These are phyloP conservation scores for Penicillium sp. DNA, from an alignment of 2,329 filamentous ascomycete species.

Conservation along the genomic window DNA sequence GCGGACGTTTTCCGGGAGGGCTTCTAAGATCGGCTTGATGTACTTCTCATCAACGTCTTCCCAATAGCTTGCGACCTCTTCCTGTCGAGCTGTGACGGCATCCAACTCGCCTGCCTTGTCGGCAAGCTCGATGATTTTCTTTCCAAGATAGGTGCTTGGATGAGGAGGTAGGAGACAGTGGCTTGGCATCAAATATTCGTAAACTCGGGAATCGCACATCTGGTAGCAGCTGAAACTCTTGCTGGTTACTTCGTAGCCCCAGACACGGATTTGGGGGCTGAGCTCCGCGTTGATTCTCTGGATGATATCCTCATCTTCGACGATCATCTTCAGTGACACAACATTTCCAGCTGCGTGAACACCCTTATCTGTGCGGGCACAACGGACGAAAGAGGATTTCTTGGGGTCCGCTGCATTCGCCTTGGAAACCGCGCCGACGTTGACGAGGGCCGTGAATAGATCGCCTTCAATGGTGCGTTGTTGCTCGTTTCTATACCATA, in stretches of 20 bases:
- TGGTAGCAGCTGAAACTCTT: constrained; percentile 94
- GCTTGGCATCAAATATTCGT: constrained; percentile 94
- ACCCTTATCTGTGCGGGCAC: constrained; percentile 94
- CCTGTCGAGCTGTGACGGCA: constrained; percentile 66
- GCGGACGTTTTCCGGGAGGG: constrained; percentile 44
- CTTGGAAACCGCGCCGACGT: constrained; percentile 90
- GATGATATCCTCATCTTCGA: constrained; percentile 84
- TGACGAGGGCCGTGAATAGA: constrained; percentile 86
- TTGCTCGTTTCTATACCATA: constrained; percentile 47
- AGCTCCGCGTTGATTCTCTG: constrained; percentile 86
- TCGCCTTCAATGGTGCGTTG: constrained; percentile 97
- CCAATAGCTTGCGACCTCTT: constrained; percentile 82
- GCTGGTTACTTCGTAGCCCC: constrained; percentile 87
- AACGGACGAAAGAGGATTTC: constrained; percentile 91
- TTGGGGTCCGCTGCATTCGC: constrained; percentile 95
- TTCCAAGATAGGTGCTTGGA: constrained; percentile 79
- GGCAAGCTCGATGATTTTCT: constrained; percentile 75
- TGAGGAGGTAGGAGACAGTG: constrained; percentile 92
- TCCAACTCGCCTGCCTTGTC: constrained; percentile 71
- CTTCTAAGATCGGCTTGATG: constrained; percentile 66
- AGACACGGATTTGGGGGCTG: constrained; percentile 85
- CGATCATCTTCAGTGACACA: constrained; percentile 91
- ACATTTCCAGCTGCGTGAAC: constrained; percentile 96
- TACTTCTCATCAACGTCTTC: constrained; percentile 74
- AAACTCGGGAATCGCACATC: constrained; percentile 90